phyloP scores from a whole-genome alignment of 1,284 basidiomycete genomes.

The Ganoderma leucocontextum region DNA sequence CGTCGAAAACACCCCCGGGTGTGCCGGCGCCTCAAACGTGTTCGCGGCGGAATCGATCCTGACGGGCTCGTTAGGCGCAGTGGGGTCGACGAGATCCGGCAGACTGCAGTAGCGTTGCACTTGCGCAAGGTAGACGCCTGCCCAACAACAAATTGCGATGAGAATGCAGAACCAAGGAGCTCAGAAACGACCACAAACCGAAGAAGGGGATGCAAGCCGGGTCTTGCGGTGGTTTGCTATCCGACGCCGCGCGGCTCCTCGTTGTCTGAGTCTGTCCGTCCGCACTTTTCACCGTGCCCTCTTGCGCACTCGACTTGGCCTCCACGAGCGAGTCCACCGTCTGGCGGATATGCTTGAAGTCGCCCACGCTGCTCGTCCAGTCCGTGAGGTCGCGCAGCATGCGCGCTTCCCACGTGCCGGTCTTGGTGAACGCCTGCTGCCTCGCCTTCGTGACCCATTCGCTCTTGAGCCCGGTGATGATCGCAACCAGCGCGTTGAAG shows the following conservation, averaged over 20 bases:
- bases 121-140: constrained; percentile 83
- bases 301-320: constrained; percentile 61
- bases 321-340: constrained; percentile 72
- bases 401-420: constrained; percentile 79
- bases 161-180: constrained; percentile 5
- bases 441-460: constrained; percentile 78
- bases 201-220: constrained; percentile 81
- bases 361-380: constrained; percentile 72
- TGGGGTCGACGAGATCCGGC: constrained; percentile 86
- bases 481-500: constrained; percentile 83
- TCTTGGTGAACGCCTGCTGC: constrained; percentile 70
- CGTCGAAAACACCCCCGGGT: constrained; percentile 79
- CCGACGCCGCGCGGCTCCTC: constrained; percentile 53
- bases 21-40: constrained; percentile 70
- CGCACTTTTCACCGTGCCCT: constrained; percentile 56
- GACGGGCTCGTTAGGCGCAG: constrained; percentile 74
- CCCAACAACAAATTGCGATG: constrained; percentile 4
- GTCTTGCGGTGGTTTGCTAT: constrained; percentile 51
- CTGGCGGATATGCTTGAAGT: constrained; percentile 81
- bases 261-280: constrained; percentile 48
- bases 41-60: constrained; percentile 68
- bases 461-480: constrained; percentile 81
- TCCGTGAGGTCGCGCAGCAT: constrained; percentile 80
- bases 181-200: constrained; percentile 53
- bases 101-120: constrained; percentile 71